Evolutionary conservation across 495 filamentous ascomycete genomes (phyloP), one percentile per base, ranked within the genome.

Genomic region (Talaromyces borbonicus): DNA sequence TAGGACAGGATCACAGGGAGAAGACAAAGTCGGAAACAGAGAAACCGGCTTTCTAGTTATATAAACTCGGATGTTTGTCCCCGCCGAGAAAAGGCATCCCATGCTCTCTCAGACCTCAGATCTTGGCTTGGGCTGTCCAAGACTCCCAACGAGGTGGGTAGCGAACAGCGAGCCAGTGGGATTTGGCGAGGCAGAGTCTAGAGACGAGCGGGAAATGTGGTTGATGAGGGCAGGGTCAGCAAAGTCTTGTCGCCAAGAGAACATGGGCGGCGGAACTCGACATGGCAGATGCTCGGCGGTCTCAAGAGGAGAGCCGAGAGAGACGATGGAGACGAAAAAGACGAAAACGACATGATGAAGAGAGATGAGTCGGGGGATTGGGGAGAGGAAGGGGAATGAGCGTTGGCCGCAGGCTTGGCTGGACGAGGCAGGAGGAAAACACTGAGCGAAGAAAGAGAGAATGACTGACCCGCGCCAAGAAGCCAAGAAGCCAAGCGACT

Each of bases 401-500:
- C n/a, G n/a, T n/a, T n/a, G n/a, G n/a, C n/a, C n/a, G n/a, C n/a
- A n/a, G n/a, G n/a, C n/a, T n/a, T n/a, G n/a, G n/a, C n/a, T n/a
- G n/a, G n/a, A n/a, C n/a, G n/a, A n/a, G n/a, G n/a, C n/a, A n/a
- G n/a, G n/a, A n/a, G n/a, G n/a, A n/a, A n/a, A n/a, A n/a, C n/a
- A n/a, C n/a, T n/a, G n/a, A n/a, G n/a, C n/a, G n/a, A n/a, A n/a
- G 30, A 32, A 9, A 1, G 30, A 32, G 30, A 3, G 30, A n/a
- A n/a, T n/a, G n/a, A n/a, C n/a, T n/a, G n/a, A n/a, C n/a, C 30
- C 1, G 30, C 30, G 30, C 30, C 30, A 32, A 32, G 30, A 32
- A 14, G 39, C 39, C 39, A 43, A 43, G 39, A 15, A 29, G 39
- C 39, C 39, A 43, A 43, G 39, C 22, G 39, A 27, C 39, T 42